A percentile compares a stretch with the other conserved stretches of the same genome.
Evolutionary conservation across 106 monocot genomes (phyloP).

Genomic region (Acanthochlamys bracteata): DNA sequence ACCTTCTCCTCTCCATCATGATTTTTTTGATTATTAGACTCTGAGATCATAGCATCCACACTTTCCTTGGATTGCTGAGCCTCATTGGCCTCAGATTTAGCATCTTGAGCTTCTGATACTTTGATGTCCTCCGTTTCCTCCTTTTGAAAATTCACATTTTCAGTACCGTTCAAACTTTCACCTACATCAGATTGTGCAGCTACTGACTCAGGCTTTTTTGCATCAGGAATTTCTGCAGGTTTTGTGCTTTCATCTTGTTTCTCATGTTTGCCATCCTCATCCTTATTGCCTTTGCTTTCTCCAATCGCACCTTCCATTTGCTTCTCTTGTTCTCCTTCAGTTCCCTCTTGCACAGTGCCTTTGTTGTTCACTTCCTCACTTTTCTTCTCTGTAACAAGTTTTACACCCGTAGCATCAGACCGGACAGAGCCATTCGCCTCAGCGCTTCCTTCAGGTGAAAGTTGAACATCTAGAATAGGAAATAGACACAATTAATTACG

Average conservation of each 20-base stretch:
- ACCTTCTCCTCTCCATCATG: neutral
- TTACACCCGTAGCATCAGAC: neutral
- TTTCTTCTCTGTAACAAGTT: conserved; percentile 1
- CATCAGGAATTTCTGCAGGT: neutral
- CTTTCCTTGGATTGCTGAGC: too few relatives aligned
- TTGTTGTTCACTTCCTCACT: neutral
- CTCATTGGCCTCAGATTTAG: too few relatives aligned
- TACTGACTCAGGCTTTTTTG: too few relatives aligned
- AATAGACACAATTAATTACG: too few relatives aligned
- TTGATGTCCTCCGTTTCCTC: conserved; percentile 1
- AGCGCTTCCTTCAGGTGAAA: neutral
- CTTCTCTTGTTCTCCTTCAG: neutral
- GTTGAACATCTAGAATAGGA: neutral
- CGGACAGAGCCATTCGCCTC: neutral
- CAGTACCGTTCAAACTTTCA: too few relatives aligned
- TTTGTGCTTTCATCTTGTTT: neutral
- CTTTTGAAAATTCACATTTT: too few relatives aligned
- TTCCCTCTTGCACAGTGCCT: neutral
- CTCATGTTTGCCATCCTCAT: neutral
- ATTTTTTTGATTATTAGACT: too few relatives aligned
- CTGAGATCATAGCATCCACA: too few relatives aligned
- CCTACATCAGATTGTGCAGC: too few relatives aligned
- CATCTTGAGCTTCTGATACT: neutral
- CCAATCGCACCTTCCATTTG: neutral
- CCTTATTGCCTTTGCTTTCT: neutral